Conservation (phyloP, 768 basidiomycete genomes). For the Pholiota conissans region DNA sequence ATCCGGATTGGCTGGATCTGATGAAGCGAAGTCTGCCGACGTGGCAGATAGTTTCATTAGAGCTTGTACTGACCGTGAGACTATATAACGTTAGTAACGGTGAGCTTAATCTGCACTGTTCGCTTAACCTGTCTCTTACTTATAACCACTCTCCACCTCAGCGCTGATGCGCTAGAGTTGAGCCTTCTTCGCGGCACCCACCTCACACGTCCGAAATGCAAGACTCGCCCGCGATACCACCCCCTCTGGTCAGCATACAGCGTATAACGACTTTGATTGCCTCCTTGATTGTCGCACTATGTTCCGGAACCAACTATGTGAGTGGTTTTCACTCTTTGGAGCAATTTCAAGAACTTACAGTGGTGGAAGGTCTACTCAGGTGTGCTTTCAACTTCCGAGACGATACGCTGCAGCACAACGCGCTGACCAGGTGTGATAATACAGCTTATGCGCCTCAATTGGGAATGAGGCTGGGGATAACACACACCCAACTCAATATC, state of each 20-base stretch:
- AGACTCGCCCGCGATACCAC: slow-evolving; percentile 17
- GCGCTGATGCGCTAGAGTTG: slow-evolving; percentile 6
- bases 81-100: neutral
- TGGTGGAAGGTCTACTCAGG: slow-evolving; percentile 40
- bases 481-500: slow-evolving; percentile 81
- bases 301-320: slow-evolving; percentile 78
- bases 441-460: slow-evolving; percentile 87
- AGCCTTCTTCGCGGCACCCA: neutral
- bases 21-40: neutral
- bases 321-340: slow-evolving; percentile 24
- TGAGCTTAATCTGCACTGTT: neutral
- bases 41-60: neutral
- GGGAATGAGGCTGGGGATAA: slow-evolving; percentile 69
- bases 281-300: slow-evolving; percentile 59
- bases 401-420: neutral
- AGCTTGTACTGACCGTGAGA: neutral
- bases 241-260: slow-evolving; percentile 35
- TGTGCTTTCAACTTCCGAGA: slow-evolving; percentile 19
- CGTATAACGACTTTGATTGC: slow-evolving; percentile 51
- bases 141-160: too few species aligned
- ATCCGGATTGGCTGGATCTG: neutral
- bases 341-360: slow-evolving; percentile 7
- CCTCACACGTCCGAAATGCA: slow-evolving; percentile 17
- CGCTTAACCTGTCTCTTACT: neutral
- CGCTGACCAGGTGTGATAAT: neutral